A percentile compares a stretch with the other conserved stretches of the same genome.
These are phyloP conservation scores for Grigorovia yakushimaensis DNA, from an alignment of 805 yeast genomes.

Conservation along the genomic window DNA sequence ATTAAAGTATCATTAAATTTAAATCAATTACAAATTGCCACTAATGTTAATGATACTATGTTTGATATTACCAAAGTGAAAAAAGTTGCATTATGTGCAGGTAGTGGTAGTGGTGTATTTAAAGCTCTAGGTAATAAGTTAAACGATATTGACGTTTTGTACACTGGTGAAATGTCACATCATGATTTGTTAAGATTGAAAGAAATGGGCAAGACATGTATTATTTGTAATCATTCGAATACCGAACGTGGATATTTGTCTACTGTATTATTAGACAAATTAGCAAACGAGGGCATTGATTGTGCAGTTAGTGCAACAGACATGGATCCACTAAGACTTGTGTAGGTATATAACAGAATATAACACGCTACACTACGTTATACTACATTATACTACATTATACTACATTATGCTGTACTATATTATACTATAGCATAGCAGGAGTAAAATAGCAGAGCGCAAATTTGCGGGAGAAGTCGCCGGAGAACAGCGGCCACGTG, in stretches of 20 bases:
- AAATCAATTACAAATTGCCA: conserved; percentile 53
- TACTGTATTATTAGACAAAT: conserved; percentile 33
- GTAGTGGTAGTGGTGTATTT: conserved; percentile 81
- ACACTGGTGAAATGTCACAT: conserved; percentile 91
- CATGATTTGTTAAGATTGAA: conserved; percentile 72
- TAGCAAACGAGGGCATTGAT: conserved; percentile 36
- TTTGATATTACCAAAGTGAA: conserved; percentile 27
- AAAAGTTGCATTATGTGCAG: conserved; percentile 84
- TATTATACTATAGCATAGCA: no score
- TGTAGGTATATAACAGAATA: background rate
- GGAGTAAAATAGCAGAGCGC: no score
- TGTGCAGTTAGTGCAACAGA: conserved; percentile 49
- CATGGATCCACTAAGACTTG: conserved; percentile 44
- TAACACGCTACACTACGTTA: background rate
- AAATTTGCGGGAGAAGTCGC: no score
- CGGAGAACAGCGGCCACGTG: background rate
- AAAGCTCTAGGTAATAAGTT: conserved; percentile 17
- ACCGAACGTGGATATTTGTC: conserved; percentile 80
- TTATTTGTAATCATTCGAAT: conserved; percentile 82
- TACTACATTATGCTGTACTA: no score
- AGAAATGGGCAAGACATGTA: conserved; percentile 62
- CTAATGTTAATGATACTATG: conserved; percentile 16
- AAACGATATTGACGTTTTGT: conserved; percentile 52
- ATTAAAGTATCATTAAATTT: conserved; percentile 49
- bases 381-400: no score